Evolutionary conservation across 352 stramenopile species (phyloP).

Genomic region (Paralagenidium karlingii): DNA sequence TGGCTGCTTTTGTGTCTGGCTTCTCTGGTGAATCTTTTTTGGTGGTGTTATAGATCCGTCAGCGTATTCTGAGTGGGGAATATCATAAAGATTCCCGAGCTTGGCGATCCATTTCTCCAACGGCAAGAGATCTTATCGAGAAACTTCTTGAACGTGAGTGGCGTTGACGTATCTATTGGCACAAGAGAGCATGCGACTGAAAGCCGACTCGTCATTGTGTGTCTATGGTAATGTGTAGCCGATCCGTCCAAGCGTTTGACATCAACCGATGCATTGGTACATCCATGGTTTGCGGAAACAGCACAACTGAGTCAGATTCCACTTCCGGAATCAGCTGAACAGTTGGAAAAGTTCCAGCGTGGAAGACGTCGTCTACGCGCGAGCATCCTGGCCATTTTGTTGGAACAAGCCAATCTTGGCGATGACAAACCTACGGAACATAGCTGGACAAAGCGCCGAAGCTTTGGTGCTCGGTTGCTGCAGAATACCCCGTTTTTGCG

Average conservation of each 20-base stretch:
- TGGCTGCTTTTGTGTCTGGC: not conserved
- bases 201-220: not conserved
- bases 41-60: conserved; percentile 40
- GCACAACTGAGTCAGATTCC: conserved; percentile 36
- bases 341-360: conserved; percentile 70
- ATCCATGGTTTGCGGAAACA: conserved; percentile 56
- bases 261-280: conserved; percentile 41
- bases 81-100: conserved; percentile 57
- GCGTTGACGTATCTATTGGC: too few species aligned
- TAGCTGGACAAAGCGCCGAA: not conserved
- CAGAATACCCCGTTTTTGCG: too few species aligned
- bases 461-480: not conserved
- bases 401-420: conserved; percentile 40
- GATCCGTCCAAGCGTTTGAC: conserved; percentile 55
- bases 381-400: conserved; percentile 64
- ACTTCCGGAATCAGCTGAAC: conserved; percentile 51
- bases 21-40: too few species aligned
- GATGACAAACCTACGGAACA: conserved; percentile 25
- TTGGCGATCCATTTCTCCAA: conserved; percentile 56
- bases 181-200: not conserved
- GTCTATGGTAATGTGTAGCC: too few species aligned
- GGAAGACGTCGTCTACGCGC: conserved; percentile 58
- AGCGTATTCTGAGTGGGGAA: conserved; percentile 66
- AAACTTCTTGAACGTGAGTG: conserved; percentile 57
- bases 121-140: conserved; percentile 53